A percentile compares a stretch with the other conserved stretches of the same genome.
phyloP scores from a whole-genome alignment of 345 rosid species.

The Brassica rapa region DNA sequence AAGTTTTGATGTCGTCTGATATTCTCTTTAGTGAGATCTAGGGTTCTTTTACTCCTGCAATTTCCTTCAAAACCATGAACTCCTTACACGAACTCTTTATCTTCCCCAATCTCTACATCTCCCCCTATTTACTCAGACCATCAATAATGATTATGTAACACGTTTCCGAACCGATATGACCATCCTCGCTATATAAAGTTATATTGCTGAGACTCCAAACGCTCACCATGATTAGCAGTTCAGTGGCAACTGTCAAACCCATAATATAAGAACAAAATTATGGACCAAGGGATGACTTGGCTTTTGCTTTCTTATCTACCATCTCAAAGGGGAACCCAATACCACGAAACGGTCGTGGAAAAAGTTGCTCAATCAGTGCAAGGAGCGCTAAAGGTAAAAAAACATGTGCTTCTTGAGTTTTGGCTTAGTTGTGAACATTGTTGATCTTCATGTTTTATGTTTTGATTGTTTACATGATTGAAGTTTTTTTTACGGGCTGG shows the following conservation, averaged over 20 bases:
- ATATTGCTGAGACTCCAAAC: too few species aligned
- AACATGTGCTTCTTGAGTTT: neutral
- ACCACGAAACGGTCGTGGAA: conserved; percentile 57
- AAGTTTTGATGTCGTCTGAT: too few species aligned
- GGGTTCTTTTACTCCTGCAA: too few species aligned
- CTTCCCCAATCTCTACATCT: too few species aligned
- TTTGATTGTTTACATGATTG: conserved; percentile 21
- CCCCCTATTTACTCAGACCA: too few species aligned
- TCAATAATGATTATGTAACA: too few species aligned
- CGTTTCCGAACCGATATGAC: too few species aligned
- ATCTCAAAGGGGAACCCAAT: conserved; percentile 48
- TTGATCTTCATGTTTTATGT: neutral
- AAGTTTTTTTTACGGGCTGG: conserved; percentile 49
- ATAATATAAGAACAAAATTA: conserved; percentile 72
- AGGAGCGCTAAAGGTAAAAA: conserved; percentile 82
- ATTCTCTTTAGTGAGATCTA: too few species aligned
- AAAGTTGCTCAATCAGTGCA: conserved; percentile 64
- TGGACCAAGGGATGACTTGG: conserved; percentile 86
- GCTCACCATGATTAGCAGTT: conserved; percentile 23
- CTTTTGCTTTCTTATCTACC: conserved; percentile 67
- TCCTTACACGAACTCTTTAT: too few species aligned
- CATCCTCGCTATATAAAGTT: too few species aligned
- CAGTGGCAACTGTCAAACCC: conserved; percentile 46
- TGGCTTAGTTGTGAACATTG: neutral
- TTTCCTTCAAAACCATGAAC: too few species aligned